Conservation (phyloP, 495 filamentous ascomycete genomes). For the Aspergillus hancockii region DNA sequence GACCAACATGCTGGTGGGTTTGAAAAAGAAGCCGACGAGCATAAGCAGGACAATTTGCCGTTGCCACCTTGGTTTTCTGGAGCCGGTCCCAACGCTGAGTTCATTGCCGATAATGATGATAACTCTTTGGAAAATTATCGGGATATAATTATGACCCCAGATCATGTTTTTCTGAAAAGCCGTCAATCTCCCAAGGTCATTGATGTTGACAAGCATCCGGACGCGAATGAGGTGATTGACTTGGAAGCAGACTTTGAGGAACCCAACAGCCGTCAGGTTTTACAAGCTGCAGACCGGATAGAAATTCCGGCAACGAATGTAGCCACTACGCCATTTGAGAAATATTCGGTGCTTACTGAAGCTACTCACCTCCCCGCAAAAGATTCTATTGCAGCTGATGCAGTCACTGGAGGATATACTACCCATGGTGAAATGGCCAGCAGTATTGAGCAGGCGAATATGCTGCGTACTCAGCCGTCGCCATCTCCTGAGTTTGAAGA, state of each 20-base stretch:
- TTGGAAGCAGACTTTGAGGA: conserved; percentile 38
- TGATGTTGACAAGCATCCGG: conserved; percentile 40
- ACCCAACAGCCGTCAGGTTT: conserved; percentile 3
- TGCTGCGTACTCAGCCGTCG: conserved; percentile 26
- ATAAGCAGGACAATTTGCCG: conserved; percentile 56
- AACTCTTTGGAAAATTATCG: conserved; percentile 21
- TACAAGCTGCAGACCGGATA: not conserved
- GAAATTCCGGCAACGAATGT: conserved; percentile 1
- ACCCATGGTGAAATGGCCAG: conserved; percentile 11
- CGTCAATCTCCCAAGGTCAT: conserved; percentile 47
- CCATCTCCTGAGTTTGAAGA: conserved; percentile 45
- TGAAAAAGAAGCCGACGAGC: conserved; percentile 47
- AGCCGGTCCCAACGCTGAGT: conserved; percentile 29
- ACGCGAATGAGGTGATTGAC: conserved; percentile 41
- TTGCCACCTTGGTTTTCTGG: conserved; percentile 85
- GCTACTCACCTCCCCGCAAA: conserved; percentile 1
- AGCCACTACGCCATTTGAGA: not conserved
- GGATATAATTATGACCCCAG: conserved; percentile 27
- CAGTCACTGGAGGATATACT: not conserved
- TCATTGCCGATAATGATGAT: conserved; percentile 36
- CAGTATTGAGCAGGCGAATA: not conserved
- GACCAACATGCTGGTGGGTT: conserved; percentile 72
- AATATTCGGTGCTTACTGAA: not conserved
- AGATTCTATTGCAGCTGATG: conserved; percentile 2
- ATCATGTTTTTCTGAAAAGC: conserved; percentile 41